phyloP scores from a whole-genome alignment of 352 stramenopile species.

The Phytophthora sp. region DNA sequence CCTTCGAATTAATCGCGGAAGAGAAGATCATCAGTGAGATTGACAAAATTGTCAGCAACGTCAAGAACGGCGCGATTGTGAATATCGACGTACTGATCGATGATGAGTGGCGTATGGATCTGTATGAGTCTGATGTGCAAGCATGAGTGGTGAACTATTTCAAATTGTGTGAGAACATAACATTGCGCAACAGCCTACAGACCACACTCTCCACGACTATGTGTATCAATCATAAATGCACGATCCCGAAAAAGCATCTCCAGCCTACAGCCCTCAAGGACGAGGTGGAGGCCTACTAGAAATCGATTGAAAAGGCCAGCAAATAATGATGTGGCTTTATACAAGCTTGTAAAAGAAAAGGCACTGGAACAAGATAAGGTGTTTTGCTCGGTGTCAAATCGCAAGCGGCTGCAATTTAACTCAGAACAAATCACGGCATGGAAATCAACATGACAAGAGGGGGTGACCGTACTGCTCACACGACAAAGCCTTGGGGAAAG shows the following conservation, averaged over 20 bases:
- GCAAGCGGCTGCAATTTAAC: neutral
- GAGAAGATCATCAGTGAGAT: neutral
- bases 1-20: neutral
- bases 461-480: no score
- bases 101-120: neutral
- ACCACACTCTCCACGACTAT: neutral
- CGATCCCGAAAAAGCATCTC: neutral
- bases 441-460: no score
- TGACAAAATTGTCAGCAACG: constrained; percentile 4
- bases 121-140: neutral
- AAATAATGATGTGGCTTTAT: constrained; percentile 11
- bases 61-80: constrained; percentile 1
- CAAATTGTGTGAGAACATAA: neutral
- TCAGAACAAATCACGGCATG: neutral
- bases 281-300: neutral
- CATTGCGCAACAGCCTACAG: neutral
- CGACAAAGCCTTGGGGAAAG: no score
- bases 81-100: constrained; percentile 13
- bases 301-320: neutral
- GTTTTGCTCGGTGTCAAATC: neutral
- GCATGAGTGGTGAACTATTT: constrained; percentile 1
- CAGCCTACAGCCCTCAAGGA: neutral
- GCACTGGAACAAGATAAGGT: constrained; percentile 29
- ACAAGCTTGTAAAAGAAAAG: constrained; percentile 25
- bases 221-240: neutral